These are phyloP conservation scores for Colletotrichum cordylinicola DNA, from an alignment of 2,329 filamentous ascomycete genomes.

Conservation along the genomic window DNA sequence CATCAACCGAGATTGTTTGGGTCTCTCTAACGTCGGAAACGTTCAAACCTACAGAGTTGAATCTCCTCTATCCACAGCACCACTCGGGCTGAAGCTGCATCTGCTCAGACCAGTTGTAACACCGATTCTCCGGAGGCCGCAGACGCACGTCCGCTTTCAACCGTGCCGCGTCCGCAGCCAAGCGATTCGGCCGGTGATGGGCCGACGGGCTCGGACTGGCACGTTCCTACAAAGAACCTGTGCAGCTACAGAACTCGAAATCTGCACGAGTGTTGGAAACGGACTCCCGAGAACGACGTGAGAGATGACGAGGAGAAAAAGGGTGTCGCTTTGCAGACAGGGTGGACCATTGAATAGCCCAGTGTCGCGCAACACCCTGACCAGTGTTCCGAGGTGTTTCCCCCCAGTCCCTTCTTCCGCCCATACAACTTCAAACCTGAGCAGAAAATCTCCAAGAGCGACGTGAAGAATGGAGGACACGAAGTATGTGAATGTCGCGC, in stretches of 20 bases:
- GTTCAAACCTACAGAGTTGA: background rate
- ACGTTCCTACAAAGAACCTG: background rate
- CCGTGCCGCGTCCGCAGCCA: slow-evolving; percentile 3
- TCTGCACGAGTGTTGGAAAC: background rate
- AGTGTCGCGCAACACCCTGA: background rate
- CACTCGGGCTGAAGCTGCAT: background rate
- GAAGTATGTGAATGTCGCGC: background rate
- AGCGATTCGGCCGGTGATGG: background rate
- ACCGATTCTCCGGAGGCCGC: background rate
- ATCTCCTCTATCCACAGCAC: background rate
- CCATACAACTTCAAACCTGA: background rate
- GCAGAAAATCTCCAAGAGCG: background rate
- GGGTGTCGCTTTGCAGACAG: background rate
- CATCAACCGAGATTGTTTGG: background rate
- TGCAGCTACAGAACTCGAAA: background rate
- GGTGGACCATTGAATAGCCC: background rate
- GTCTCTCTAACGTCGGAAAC: background rate
- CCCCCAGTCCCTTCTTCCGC: background rate
- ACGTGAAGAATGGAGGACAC: background rate
- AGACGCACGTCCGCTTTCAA: slow-evolving; percentile 2
- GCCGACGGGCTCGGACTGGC: slow-evolving; percentile 7
- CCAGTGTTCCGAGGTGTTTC: background rate
- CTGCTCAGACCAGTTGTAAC: background rate
- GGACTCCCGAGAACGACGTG: background rate
- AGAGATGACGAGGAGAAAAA: background rate